These are phyloP conservation scores for Colletotrichum plurivorum DNA, from an alignment of 2,329 filamentous ascomycete genomes.

Conservation along the genomic window DNA sequence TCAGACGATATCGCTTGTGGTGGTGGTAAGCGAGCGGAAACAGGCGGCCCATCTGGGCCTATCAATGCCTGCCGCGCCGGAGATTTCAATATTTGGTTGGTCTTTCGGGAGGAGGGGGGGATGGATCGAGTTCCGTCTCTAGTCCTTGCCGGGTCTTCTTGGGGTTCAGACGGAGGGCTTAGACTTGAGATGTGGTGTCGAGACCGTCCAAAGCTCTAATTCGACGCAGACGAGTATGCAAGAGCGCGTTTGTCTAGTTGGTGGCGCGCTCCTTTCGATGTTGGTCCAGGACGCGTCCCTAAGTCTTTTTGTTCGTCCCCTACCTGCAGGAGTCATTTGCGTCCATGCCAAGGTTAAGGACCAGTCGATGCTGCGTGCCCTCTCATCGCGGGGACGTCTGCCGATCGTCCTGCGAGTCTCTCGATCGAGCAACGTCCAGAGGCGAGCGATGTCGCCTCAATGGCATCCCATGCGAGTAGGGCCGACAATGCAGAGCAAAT, in stretches of 20 bases:
- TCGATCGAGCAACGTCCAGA: slow-evolving; percentile 14
- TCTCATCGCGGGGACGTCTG: slow-evolving; percentile 13
- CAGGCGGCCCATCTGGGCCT: slow-evolving; percentile 3
- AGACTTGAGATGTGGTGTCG: background rate
- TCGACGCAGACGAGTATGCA: slow-evolving; percentile 2
- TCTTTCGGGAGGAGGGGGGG: background rate
- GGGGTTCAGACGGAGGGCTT: slow-evolving; percentile 3
- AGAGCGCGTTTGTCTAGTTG: slow-evolving; percentile 13
- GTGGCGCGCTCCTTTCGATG: slow-evolving; percentile 18
- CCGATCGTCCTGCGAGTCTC: slow-evolving; percentile 33
- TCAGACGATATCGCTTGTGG: slow-evolving; percentile 2
- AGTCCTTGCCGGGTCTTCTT: background rate
- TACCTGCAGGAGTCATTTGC: slow-evolving; percentile 20
- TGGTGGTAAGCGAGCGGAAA: slow-evolving; percentile 24
- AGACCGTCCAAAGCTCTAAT: slow-evolving; percentile 15
- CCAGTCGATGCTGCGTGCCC: slow-evolving; percentile 9
- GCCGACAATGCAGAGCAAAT: slow-evolving; percentile 13
- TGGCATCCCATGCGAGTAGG: slow-evolving; percentile 11
- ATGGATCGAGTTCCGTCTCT: slow-evolving; percentile 10
- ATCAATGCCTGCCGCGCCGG: slow-evolving; percentile 21
- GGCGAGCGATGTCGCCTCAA: slow-evolving; percentile 11
- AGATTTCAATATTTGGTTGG: slow-evolving; percentile 26
- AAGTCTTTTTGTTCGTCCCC: slow-evolving; percentile 6
- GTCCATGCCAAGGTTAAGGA: background rate
- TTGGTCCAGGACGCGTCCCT: slow-evolving; percentile 27